phyloP scores from a whole-genome alignment of 129 eudicot species.

The Heracleum sosnowskyi region DNA sequence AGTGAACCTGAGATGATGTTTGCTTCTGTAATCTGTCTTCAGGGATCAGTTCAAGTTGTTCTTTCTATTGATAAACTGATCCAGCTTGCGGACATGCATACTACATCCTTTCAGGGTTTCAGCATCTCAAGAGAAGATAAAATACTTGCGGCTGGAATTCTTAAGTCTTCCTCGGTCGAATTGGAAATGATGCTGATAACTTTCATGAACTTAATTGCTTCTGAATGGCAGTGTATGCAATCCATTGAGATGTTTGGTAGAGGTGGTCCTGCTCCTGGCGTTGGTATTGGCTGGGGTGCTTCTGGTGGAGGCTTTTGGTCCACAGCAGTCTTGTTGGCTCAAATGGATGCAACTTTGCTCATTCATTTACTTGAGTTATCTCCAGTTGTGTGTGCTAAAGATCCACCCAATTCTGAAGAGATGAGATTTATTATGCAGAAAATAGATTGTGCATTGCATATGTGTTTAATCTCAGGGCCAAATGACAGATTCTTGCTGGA shows the following conservation, averaged over 20 bases:
- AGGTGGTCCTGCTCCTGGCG: constrained; percentile 99
- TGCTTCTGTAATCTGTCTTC: constrained; percentile 70
- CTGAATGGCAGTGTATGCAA: constrained; percentile 35
- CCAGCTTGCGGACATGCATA: constrained; percentile 26
- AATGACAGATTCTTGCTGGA: constrained; percentile 41
- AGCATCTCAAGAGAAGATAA: constrained; percentile 34
- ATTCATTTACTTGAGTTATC: constrained; percentile 42
- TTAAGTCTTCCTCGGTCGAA: constrained; percentile 33
- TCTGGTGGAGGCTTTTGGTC: constrained; percentile 94
- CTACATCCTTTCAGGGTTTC: constrained; percentile 13
- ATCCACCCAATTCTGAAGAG: constrained; percentile 28
- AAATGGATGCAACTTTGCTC: constrained; percentile 63
- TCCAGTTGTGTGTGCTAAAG: constrained; percentile 19
- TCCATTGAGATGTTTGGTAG: constrained; percentile 67
- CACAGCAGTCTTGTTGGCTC: constrained; percentile 44
- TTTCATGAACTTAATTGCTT: constrained; percentile 39
- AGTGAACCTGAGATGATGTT: constrained; percentile 46
- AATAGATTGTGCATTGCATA: constrained; percentile 46
- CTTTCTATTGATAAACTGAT: constrained; percentile 49
- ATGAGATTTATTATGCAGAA: constrained; percentile 29
- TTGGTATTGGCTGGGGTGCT: constrained; percentile 96
- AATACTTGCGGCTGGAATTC: constrained; percentile 58
- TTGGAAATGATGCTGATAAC: constrained; percentile 35
- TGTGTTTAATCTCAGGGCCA: constrained; percentile 56
- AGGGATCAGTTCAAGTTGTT: constrained; percentile 46